phyloP scores from a whole-genome alignment of 192 early-diverging fungal genomes.

The Podila epigama region DNA sequence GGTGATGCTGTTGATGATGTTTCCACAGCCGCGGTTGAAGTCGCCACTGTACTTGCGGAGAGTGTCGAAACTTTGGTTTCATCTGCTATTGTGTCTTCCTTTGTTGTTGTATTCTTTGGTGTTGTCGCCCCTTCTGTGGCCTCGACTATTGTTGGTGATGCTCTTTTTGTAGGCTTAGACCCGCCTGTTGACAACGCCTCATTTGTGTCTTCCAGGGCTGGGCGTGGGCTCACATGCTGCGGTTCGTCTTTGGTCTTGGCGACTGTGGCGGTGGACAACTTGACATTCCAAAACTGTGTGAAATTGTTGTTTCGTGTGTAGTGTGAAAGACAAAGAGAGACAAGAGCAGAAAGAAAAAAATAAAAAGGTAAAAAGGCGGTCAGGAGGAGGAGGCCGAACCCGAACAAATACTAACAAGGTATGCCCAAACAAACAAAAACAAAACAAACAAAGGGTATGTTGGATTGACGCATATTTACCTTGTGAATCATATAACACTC shows the following conservation, averaged over 20 bases:
- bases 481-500: slow-evolving; percentile 99
- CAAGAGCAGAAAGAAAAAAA: slow-evolving; percentile 1
- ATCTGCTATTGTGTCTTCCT: no score
- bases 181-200: neutral
- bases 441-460: neutral
- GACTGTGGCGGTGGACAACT: slow-evolving; percentile 49
- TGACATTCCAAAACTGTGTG: slow-evolving; percentile 74
- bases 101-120: no score
- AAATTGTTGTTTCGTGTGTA: no score
- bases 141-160: neutral
- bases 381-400: no score
- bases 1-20: neutral
- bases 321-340: no score
- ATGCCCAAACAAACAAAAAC: neutral
- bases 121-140: no score
- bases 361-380: neutral
- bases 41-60: no score
- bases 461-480: slow-evolving; percentile 54
- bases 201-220: neutral
- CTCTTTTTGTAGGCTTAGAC: no score
- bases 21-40: neutral
- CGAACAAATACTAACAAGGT: neutral
- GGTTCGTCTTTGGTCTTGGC: neutral
- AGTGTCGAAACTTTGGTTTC: no score
- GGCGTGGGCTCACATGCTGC: neutral